Percentiles rank a stretch among this genome's conserved stretches.
Conservation (phyloP, 331 rosid genomes). For the Telfairia occidentalis region DNA sequence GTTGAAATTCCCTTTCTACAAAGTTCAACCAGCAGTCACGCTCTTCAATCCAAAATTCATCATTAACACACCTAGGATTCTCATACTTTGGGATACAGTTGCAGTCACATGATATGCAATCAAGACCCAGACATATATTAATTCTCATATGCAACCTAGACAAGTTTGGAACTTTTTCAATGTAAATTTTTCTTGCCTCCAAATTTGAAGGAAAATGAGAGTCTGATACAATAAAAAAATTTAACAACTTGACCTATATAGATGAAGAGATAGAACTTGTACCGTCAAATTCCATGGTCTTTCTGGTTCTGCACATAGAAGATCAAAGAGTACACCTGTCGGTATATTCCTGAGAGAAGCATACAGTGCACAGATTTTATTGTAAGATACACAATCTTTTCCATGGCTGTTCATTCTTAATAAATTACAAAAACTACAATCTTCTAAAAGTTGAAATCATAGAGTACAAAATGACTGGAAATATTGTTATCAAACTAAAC, state of each 20-base stretch:
- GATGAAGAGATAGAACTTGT: constrained; percentile 11
- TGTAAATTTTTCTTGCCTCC: background rate
- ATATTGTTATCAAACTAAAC: background rate
- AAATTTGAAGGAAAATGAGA: background rate
- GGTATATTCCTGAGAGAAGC: constrained; percentile 64
- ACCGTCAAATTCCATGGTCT: constrained; percentile 94
- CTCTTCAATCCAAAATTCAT: background rate
- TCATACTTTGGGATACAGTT: background rate
- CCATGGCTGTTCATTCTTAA: background rate
- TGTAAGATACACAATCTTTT: background rate
- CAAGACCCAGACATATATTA: background rate
- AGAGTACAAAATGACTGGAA: background rate
- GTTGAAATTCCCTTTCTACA: background rate
- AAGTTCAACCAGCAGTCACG: background rate
- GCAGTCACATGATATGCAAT: background rate
- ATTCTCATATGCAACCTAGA: background rate
- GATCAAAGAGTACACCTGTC: constrained; percentile 92
- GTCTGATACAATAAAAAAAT: background rate
- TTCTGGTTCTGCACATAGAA: constrained; percentile 73
- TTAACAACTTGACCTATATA: background rate
- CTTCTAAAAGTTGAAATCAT: background rate
- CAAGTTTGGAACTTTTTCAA: background rate
- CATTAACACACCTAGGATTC: background rate
- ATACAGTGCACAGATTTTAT: background rate
- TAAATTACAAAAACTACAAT: background rate